A percentile compares a stretch with the other conserved stretches of the same genome.
phyloP scores from a whole-genome alignment of 352 stramenopile genomes.

The Phytopythium sindhum region DNA sequence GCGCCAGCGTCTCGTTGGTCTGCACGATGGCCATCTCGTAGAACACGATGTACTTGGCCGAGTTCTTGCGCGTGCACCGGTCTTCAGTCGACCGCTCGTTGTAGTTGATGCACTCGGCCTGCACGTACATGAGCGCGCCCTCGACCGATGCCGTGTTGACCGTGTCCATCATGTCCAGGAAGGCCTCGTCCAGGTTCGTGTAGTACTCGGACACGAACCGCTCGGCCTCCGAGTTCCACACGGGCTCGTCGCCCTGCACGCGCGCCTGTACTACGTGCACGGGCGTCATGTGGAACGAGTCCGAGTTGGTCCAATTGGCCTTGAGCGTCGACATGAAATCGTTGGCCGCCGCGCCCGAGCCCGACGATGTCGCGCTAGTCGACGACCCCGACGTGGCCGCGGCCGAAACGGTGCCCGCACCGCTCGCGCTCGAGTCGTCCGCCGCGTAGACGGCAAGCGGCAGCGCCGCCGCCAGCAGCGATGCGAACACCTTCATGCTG shows the following conservation, averaged over 20 bases:
- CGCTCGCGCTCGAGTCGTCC: slow-evolving; percentile 19
- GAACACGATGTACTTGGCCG: slow-evolving; percentile 68
- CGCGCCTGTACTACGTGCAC: slow-evolving; percentile 71
- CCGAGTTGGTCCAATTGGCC: slow-evolving; percentile 14
- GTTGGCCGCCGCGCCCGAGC: slow-evolving; percentile 22
- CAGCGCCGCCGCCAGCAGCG: slow-evolving; percentile 14
- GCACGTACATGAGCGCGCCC: slow-evolving; percentile 84
- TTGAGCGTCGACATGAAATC: slow-evolving; percentile 40
- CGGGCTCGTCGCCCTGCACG: slow-evolving; percentile 59
- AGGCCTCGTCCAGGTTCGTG: slow-evolving; percentile 41
- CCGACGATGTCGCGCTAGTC: slow-evolving; percentile 12
- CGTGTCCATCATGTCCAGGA: slow-evolving; percentile 60
- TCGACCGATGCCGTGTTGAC: slow-evolving; percentile 81
- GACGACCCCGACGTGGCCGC: slow-evolving; percentile 6
- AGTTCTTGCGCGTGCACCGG: slow-evolving; percentile 46
- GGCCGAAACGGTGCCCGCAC: slow-evolving; percentile 24
- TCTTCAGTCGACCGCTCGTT: slow-evolving; percentile 41
- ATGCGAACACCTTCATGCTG: slow-evolving; percentile 28
- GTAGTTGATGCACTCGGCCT: slow-evolving; percentile 84
- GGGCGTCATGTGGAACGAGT: slow-evolving; percentile 65
- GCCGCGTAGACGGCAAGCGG: background rate
- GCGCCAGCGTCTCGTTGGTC: slow-evolving; percentile 54
- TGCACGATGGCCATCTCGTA: slow-evolving; percentile 67
- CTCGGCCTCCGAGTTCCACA: slow-evolving; percentile 45
- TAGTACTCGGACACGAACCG: slow-evolving; percentile 70